Conservation (phyloP, 2,329 filamentous ascomycete genomes). For the Aspergillus spinulosporus region DNA sequence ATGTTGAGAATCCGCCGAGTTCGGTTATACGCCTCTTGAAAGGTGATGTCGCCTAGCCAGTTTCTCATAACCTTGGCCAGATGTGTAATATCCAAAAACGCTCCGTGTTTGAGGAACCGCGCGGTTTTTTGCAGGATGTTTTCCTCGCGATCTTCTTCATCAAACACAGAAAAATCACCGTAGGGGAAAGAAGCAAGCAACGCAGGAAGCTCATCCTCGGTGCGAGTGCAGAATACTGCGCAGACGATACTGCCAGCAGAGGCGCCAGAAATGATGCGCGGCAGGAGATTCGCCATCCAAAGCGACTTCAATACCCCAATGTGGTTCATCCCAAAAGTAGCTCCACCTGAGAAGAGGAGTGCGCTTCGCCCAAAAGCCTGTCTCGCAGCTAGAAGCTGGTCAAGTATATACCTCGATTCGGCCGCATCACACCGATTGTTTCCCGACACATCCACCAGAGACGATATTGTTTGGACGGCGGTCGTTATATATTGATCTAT, state of each 20-base stretch:
- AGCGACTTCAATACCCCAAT: constrained; percentile 83
- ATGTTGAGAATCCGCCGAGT: constrained; percentile 91
- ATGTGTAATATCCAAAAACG: constrained; percentile 81
- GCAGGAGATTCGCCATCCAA: constrained; percentile 71
- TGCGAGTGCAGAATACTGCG: constrained; percentile 73
- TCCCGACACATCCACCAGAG: constrained; percentile 65
- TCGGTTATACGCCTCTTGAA: constrained; percentile 94
- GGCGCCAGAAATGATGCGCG: constrained; percentile 82
- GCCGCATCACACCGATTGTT: constrained; percentile 53
- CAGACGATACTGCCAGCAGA: constrained; percentile 87
- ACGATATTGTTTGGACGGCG: constrained; percentile 70
- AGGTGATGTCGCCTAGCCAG: constrained; percentile 84
- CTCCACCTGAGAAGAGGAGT: constrained; percentile 78
- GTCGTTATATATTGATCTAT: constrained; percentile 87
- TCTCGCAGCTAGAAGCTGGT: constrained; percentile 69
- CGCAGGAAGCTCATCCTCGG: constrained; percentile 73
- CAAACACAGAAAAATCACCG: constrained; percentile 80
- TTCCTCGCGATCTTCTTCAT: constrained; percentile 61
- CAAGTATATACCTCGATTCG: constrained; percentile 62
- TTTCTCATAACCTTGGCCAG: constrained; percentile 77
- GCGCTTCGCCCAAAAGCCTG: constrained; percentile 85
- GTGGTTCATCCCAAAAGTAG: constrained; percentile 89
- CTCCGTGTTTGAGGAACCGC: constrained; percentile 75
- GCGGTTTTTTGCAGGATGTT: constrained; percentile 68
- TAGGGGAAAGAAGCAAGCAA: constrained; percentile 71